Evolutionary conservation across 192 early-diverging fungal species (phyloP).

Genomic region (Umbelopsis ramanniana): DNA sequence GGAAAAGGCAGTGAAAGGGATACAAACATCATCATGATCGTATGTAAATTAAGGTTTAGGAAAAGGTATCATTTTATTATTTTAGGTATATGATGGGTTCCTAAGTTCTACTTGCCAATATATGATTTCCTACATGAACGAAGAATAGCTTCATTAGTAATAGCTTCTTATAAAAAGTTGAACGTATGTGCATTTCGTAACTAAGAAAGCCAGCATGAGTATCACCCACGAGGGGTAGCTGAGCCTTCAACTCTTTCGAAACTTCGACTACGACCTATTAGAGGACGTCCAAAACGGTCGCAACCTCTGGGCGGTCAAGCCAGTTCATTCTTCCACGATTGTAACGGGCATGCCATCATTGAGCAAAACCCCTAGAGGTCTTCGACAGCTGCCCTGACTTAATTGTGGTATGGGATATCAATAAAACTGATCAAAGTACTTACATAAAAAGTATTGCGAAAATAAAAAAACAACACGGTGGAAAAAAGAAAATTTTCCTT

Average conservation of each 20-base stretch:
- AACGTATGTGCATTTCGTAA: slow-evolving; percentile 31
- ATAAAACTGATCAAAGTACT: slow-evolving; percentile 14
- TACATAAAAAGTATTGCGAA: background rate
- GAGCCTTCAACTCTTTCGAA: slow-evolving; percentile 39
- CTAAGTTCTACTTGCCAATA: too few species aligned
- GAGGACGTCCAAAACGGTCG: slow-evolving; percentile 32
- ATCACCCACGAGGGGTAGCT: slow-evolving; percentile 3
- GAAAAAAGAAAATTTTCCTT: slow-evolving; percentile 13
- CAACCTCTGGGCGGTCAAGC: slow-evolving; percentile 24
- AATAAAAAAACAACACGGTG: background rate
- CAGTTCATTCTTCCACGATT: slow-evolving; percentile 38
- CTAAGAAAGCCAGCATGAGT: slow-evolving; percentile 34
- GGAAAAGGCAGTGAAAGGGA: too few species aligned
- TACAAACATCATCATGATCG: too few species aligned
- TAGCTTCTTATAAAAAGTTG: background rate
- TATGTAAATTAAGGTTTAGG: too few species aligned
- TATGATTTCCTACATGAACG: too few species aligned
- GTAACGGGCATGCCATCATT: slow-evolving; percentile 37
- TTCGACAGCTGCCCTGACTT: slow-evolving; percentile 33
- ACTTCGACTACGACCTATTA: slow-evolving; percentile 27
- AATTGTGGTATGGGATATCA: slow-evolving; percentile 25
- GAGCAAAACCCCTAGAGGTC: background rate
- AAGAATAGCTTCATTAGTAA: background rate
- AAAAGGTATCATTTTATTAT: too few species aligned
- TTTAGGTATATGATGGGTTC: too few species aligned